Percentiles rank a stretch among this genome's conserved stretches.
Conservation (phyloP, 169 alveolate genomes). For the Cryptosporidium meleagridis region DNA sequence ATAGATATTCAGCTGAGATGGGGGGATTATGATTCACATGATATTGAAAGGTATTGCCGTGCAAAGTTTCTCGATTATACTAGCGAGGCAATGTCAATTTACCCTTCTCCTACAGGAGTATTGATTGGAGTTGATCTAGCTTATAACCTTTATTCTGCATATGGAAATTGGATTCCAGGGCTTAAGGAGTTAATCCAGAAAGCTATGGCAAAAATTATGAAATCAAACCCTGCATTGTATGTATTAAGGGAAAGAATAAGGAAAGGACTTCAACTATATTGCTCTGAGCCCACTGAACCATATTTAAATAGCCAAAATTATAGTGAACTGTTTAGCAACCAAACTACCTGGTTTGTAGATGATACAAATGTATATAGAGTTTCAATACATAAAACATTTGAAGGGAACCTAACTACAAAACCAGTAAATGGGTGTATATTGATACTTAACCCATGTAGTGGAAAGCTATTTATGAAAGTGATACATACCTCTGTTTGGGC, state of each 20-base stretch:
- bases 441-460: constrained; percentile 99
- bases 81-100: constrained; percentile 97
- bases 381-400: constrained; percentile 99
- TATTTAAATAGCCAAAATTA: constrained; percentile 97
- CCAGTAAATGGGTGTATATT: constrained; percentile 99
- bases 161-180: constrained; percentile 99
- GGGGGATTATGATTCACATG: constrained; percentile 99
- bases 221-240: constrained; percentile 99
- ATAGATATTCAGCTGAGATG: constrained; percentile 99
- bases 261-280: constrained; percentile 98
- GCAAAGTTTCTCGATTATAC: constrained; percentile 99
- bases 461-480: constrained; percentile 98
- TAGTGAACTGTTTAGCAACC: constrained; percentile 98
- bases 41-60: constrained; percentile 99
- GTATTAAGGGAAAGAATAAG: constrained; percentile 99
- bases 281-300: constrained; percentile 99
- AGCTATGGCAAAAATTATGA: constrained; percentile 99
- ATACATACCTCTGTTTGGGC: constrained; percentile 99
- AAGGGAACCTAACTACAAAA: constrained; percentile 99
- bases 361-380: constrained; percentile 99
- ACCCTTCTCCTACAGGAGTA: constrained; percentile 99
- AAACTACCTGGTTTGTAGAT: constrained; percentile 99
- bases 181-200: constrained; percentile 94
- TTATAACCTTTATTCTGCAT: constrained; percentile 98
- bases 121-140: constrained; percentile 98